phyloP scores from a whole-genome alignment of 2,329 filamentous ascomycete genomes.

The Karstenula rhodostoma region DNA sequence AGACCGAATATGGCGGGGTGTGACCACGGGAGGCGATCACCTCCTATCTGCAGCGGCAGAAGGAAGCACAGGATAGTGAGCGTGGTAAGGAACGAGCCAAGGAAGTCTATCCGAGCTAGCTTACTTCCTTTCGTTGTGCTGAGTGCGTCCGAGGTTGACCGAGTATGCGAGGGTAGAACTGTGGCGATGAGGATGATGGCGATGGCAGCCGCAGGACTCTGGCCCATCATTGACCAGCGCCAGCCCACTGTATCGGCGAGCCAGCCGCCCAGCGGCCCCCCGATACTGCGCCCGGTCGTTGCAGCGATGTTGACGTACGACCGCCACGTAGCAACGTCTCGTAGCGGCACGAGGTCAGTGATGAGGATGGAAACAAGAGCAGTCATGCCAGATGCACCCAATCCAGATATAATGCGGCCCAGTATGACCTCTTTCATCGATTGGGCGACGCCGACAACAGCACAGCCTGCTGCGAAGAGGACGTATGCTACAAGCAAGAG shows the following conservation, averaged over 20 bases:
- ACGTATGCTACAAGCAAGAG: constrained; percentile 50
- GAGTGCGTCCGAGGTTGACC: background rate
- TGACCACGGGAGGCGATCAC: constrained; percentile 52
- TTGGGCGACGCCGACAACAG: constrained; percentile 16
- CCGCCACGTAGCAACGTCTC: constrained; percentile 58
- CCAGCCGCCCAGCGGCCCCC: constrained; percentile 66
- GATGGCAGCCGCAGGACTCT: background rate
- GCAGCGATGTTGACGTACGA: constrained; percentile 62
- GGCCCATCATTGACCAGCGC: constrained; percentile 60
- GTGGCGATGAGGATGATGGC: constrained; percentile 51
- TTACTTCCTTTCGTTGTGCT: constrained; percentile 18
- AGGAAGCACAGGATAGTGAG: constrained; percentile 55
- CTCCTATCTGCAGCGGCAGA: constrained; percentile 59
- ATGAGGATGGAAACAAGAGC: constrained; percentile 55
- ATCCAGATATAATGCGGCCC: constrained; percentile 67
- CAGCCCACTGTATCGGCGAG: constrained; percentile 70
- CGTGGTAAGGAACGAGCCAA: constrained; percentile 60
- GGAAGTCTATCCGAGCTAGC: constrained; percentile 66
- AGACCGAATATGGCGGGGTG: constrained; percentile 44
- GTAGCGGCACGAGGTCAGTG: constrained; percentile 58
- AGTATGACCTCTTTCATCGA: constrained; percentile 29
- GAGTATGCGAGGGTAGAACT: constrained; percentile 25
- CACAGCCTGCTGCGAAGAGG: constrained; percentile 47
- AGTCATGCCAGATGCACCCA: constrained; percentile 73
- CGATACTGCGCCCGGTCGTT: constrained; percentile 59